A percentile compares a stretch with the other conserved stretches of the same genome.
These are phyloP conservation scores for Neopestalotiopsis sp. DNA, from an alignment of 2,329 filamentous ascomycete genomes.

Conservation along the genomic window DNA sequence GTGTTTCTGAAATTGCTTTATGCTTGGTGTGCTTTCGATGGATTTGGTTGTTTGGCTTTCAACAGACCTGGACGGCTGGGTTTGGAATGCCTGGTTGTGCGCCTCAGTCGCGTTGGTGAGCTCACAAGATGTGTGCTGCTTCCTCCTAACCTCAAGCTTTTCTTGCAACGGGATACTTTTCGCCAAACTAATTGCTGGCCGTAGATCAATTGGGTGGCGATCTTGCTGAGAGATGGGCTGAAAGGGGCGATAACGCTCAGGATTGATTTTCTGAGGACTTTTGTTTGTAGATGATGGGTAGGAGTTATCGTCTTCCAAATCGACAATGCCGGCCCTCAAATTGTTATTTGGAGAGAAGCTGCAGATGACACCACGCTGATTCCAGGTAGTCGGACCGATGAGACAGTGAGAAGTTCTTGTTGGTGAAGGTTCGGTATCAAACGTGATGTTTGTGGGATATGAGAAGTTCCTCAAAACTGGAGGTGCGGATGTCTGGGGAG, in stretches of 20 bases:
- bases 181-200: conserved; percentile 17
- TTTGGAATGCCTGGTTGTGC: conserved; percentile 26
- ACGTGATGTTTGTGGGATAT: conserved; percentile 33
- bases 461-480: conserved; percentile 36
- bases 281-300: conserved; percentile 27
- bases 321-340: conserved; percentile 22
- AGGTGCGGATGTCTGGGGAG: conserved; percentile 21
- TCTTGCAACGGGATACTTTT: conserved; percentile 20
- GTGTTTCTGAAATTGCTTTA: conserved; percentile 28
- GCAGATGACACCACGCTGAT: conserved; percentile 34
- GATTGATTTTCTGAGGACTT: conserved; percentile 16
- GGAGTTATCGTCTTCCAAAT: conserved; percentile 34
- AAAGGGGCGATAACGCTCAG: conserved; percentile 5
- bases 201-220: conserved; percentile 13
- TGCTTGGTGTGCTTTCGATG: conserved; percentile 24
- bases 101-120: conserved; percentile 20
- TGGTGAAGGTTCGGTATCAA: background rate
- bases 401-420: conserved; percentile 18
- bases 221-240: conserved; percentile 22
- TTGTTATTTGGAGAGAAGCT: conserved; percentile 30
- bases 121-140: conserved; percentile 24
- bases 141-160: conserved; percentile 26
- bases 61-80: conserved; percentile 25
- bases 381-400: conserved; percentile 28
- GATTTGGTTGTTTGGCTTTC: conserved; percentile 20